Base-by-base conservation (phyloP, 805 yeast genomes). In the Hanseniaspora opuntiae region DNA sequence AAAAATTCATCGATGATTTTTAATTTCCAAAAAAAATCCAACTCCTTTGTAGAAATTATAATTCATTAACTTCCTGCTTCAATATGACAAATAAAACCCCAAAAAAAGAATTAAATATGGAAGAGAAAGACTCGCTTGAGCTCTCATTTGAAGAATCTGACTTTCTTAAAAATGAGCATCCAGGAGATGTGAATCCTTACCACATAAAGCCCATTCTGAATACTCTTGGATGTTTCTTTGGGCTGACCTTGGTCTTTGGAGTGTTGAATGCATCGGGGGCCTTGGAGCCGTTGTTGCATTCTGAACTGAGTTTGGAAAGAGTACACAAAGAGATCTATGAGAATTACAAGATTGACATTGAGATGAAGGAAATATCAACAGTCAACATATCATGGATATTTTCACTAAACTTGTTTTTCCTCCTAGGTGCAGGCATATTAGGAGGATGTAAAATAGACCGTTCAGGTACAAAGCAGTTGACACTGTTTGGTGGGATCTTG, bases 321-420 rank as follows among this genome's bases (percentile, higher is more conserved):
- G 6, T 28, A 2, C 22, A 36, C 12, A 44, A 3, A 11, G 25
- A 30, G 9, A 44, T 44, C 33, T 5, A 28, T 6, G 17, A 30
- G 1, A 19, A 32, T 4, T 25, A 44, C 17, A 19, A 19, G 0
- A 14, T 44, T 11, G 4, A 16, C 12, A 32, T 30, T 11, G 11
- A 17, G 14, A 14, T 10, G 9, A 44, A 17, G 14, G 65, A 76
- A 2, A 48, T 51, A 3, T 44, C 48, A 4, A 36, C 54, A 20
- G 71, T 80, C 3, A 65, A 74, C 1, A 70, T 76, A 3, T 73
- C 82, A 2, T 78, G 84, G 84, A 74, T 80, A 41, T 80, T 80
- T 60, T 61, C 68, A 5, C 58, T 67, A 10, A 61, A 60, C 48
- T 57, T 65, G 1, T 62, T 63, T 30, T 54, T 62, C n/a, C 58